phyloP scores from a whole-genome alignment of 257 asterid genomes.

The Leonotis leonurus region DNA sequence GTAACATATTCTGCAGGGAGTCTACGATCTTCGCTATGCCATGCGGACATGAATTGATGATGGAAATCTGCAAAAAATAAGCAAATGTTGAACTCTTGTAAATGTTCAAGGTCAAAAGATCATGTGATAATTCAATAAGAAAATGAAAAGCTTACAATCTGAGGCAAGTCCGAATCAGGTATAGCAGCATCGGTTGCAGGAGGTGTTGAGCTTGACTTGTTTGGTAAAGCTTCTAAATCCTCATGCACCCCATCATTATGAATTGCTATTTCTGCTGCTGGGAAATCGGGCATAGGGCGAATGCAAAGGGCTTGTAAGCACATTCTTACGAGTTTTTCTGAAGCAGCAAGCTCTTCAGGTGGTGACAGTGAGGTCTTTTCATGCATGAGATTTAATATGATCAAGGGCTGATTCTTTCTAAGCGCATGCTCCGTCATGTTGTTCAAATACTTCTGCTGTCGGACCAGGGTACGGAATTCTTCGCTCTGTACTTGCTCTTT shows the following conservation, averaged over 20 bases:
- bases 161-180: constrained; percentile 54
- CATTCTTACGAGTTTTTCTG: constrained; percentile 47
- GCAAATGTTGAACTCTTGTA: neutral
- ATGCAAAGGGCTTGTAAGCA: constrained; percentile 62
- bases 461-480: constrained; percentile 37
- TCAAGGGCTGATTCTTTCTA: constrained; percentile 65
- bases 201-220: constrained; percentile 29
- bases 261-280: constrained; percentile 34
- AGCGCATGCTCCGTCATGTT: constrained; percentile 72
- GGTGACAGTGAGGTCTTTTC: constrained; percentile 50
- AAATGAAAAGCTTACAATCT: constrained; percentile 44
- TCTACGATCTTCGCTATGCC: constrained; percentile 51
- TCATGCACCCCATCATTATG: constrained; percentile 24
- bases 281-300: constrained; percentile 41
- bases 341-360: constrained; percentile 43
- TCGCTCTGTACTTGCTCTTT: constrained; percentile 36
- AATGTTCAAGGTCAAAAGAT: neutral
- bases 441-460: constrained; percentile 51
- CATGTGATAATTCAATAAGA: neutral
- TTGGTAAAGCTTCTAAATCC: constrained; percentile 33
- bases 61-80: constrained; percentile 33
- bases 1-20: constrained; percentile 44
- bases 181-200: constrained; percentile 34
- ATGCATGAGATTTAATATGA: constrained; percentile 58
- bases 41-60: constrained; percentile 48